Base-by-base conservation (phyloP, 2,329 filamentous ascomycete species). In the Fusarium citri region DNA sequence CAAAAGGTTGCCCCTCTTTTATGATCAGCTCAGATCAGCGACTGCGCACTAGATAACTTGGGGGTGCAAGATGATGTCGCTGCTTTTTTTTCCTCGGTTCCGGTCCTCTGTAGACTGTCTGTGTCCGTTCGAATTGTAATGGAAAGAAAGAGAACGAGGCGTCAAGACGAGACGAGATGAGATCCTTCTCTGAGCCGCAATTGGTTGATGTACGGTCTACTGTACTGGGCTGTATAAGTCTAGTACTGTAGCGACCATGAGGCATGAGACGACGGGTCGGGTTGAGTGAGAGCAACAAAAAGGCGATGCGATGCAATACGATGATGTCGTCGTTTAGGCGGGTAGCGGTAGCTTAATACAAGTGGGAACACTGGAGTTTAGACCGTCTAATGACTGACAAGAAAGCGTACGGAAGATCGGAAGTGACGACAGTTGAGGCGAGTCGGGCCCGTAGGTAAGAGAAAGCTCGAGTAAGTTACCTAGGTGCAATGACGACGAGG, bases 1-100 rank as follows among this genome's bases (percentile, higher is more conserved):
- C 28, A 42, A 57, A 71, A 56, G 53, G 53, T 25, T 58, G 68
- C 68, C 68, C 69, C 69, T 72, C 69, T 72, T 72, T 72, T 59
- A 64, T 55, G 65, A 69, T 62, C 54, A 63, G 66, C 69, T 69
- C 55, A 55, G 62, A 72, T 69, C 55, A 61, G 66, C 55, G 50
- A 69, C 50, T 64, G 66, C 43, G 46, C 53, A 59, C 51, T 53
- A 40, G 42, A 41, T 46, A 57, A 50, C 34, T 37, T n/a, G 34
- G 34, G 34, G 60, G 63, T 30, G 47, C 34, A 23, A 40, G 40
- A 62, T 58, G 50, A 57, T 57, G 64, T 41, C 41, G 49, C 49
- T 43, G 40, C 42, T 48, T 60, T 51, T 45, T 48, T 60, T 51
- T 45, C 43, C 43, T 62, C 49, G 57, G 40, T 68, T 69, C 43